phyloP scores from a whole-genome alignment of 768 basidiomycete species.

The Fibroporia radiculosa region DNA sequence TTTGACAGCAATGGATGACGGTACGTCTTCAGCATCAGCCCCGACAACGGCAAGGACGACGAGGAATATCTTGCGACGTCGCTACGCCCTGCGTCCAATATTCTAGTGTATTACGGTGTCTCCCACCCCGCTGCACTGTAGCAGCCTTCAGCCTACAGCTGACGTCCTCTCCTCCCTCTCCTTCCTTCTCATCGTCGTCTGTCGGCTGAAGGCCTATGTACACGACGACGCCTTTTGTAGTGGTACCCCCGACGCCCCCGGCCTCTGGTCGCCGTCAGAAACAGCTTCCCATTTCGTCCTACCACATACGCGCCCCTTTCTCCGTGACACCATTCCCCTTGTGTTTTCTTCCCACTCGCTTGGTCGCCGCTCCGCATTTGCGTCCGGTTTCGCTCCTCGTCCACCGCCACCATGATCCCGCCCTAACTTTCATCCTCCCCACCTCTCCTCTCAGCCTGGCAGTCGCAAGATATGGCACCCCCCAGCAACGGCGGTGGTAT shows the following conservation, averaged over 20 bases:
- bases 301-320: conserved; percentile 7
- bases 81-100: conserved; percentile 8
- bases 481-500: conserved; percentile 43
- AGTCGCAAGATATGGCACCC: conserved; percentile 75
- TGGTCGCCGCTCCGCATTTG: conserved; percentile 16
- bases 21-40: conserved; percentile 79
- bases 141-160: conserved; percentile 18
- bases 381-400: conserved; percentile 18
- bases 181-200: conserved; percentile 13
- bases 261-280: not conserved
- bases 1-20: conserved; percentile 50
- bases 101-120: conserved; percentile 11
- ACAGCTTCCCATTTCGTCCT: conserved; percentile 2
- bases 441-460: conserved; percentile 60
- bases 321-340: conserved; percentile 10
- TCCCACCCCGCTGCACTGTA: conserved; percentile 11
- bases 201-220: conserved; percentile 23
- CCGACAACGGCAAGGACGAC: conserved; percentile 49
- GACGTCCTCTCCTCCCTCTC: conserved; percentile 10
- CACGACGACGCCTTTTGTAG: conserved; percentile 1
- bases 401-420: conserved; percentile 29
- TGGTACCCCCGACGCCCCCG: not conserved
- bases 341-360: conserved; percentile 14
- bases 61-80: conserved; percentile 14
- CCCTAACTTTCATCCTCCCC: conserved; percentile 33